Evolutionary conservation across 139 green algal species (phyloP).

Genomic region (Dunaliella sp.): DNA sequence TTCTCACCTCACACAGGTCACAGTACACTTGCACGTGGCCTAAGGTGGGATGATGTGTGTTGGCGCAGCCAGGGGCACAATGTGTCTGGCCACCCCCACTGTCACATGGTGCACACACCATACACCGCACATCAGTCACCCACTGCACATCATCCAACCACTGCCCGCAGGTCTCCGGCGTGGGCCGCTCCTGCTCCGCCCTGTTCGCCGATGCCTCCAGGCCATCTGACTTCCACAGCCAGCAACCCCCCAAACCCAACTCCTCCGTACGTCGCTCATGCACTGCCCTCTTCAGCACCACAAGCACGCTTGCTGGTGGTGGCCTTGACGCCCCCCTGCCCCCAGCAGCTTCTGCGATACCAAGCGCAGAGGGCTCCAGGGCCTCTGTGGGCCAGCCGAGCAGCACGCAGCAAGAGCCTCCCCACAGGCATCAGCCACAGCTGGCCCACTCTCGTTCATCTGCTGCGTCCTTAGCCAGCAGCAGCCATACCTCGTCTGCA

Average conservation of each 20-base stretch:
- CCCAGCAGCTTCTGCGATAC: not conserved
- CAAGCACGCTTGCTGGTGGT: not conserved
- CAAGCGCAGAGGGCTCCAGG: not conserved
- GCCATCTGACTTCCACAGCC: no score
- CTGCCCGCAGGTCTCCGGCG: not conserved
- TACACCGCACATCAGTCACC: no score
- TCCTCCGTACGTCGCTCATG: not conserved
- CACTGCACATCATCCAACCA: no score
- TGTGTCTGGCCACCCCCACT: no score
- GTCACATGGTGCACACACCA: no score
- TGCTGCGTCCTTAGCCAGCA: not conserved
- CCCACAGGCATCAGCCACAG: no score
- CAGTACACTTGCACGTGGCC: no score
- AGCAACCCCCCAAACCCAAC: no score
- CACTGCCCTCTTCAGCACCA: not conserved
- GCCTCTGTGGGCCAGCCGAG: not conserved
- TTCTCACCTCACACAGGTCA: no score
- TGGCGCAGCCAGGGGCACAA: no score
- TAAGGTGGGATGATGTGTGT: no score
- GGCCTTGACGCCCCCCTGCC: not conserved
- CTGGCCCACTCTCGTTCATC: not conserved
- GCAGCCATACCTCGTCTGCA: not conserved
- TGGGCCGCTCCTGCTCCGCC: not conserved
- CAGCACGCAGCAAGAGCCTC: not conserved
- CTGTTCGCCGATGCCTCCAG: no score